A percentile compares a stretch with the other conserved stretches of the same genome.
These are phyloP conservation scores for Penicillium glabrum DNA, from an alignment of 2,329 filamentous ascomycete genomes.

Conservation along the genomic window DNA sequence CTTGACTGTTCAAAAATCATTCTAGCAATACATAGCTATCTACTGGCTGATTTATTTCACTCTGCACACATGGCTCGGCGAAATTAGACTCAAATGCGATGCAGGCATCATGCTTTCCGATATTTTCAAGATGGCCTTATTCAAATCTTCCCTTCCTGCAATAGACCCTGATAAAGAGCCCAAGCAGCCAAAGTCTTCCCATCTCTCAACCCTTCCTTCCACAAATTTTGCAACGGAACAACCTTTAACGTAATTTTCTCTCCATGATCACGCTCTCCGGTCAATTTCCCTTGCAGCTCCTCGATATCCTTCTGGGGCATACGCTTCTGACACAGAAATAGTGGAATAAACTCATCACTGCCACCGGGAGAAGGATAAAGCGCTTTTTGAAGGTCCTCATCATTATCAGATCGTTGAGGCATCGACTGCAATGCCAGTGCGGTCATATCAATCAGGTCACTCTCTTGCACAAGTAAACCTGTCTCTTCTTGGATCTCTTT, in stretches of 20 bases:
- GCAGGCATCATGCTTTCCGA: too few species aligned
- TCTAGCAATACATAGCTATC: too few species aligned
- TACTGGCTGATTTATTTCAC: too few species aligned
- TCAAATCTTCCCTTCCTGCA: conserved; percentile 45
- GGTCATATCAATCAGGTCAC: conserved; percentile 57
- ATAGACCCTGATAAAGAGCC: conserved; percentile 56
- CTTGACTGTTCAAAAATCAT: not conserved
- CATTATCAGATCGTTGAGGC: conserved; percentile 20
- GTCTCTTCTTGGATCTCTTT: conserved; percentile 61
- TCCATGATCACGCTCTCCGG: conserved; percentile 54
- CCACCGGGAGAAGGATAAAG: conserved; percentile 58
- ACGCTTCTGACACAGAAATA: conserved; percentile 57
- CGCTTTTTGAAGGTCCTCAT: conserved; percentile 45
- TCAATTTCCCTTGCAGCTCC: conserved; percentile 53
- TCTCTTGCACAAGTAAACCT: conserved; percentile 49
- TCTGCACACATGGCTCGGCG: not conserved
- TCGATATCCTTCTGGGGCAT: conserved; percentile 51
- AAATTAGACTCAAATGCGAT: too few species aligned
- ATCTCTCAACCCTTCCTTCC: conserved; percentile 56
- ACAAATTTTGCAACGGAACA: conserved; percentile 51
- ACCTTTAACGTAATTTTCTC: conserved; percentile 62
- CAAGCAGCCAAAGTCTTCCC: conserved; percentile 57
- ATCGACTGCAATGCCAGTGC: conserved; percentile 43
- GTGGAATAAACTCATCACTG: conserved; percentile 59
- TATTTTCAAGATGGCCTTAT: too few species aligned